A percentile compares a stretch with the other conserved stretches of the same genome.
Conservation (phyloP, 2,329 filamentous ascomycete species). For the Parastagonospora avenae region DNA sequence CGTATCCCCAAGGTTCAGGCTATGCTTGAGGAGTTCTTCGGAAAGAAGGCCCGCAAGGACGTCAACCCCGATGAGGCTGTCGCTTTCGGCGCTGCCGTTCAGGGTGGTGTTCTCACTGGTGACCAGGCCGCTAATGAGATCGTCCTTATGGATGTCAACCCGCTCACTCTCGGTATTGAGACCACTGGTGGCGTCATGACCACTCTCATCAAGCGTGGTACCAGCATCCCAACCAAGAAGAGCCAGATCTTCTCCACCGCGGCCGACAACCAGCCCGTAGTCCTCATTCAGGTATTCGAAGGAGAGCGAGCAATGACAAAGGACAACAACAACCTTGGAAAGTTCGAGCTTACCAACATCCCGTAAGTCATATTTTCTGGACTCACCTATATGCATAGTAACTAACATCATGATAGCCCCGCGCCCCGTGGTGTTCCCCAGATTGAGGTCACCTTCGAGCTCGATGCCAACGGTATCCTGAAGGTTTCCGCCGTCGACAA, state of each 20-base stretch:
- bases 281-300: slow-evolving; percentile 94
- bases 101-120: slow-evolving; percentile 92
- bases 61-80: slow-evolving; percentile 99
- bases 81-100: slow-evolving; percentile 94
- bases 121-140: slow-evolving; percentile 80
- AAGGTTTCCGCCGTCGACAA: slow-evolving; percentile 97
- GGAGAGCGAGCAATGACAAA: slow-evolving; percentile 93
- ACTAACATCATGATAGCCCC: slow-evolving; percentile 52
- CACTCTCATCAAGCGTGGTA: slow-evolving; percentile 93
- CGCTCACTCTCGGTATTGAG: slow-evolving; percentile 94
- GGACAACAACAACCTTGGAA: slow-evolving; percentile 89
- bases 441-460: slow-evolving; percentile 97
- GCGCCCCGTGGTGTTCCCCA: slow-evolving; percentile 96
- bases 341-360: slow-evolving; percentile 97
- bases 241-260: slow-evolving; percentile 97
- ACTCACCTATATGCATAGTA: neutral
- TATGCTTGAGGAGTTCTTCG: slow-evolving; percentile 95
- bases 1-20: slow-evolving; percentile 98
- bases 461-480: slow-evolving; percentile 98
- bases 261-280: slow-evolving; percentile 94
- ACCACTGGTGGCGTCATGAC: slow-evolving; percentile 98
- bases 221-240: slow-evolving; percentile 93
- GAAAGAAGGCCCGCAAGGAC: slow-evolving; percentile 98
- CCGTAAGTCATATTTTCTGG: slow-evolving; percentile 54
- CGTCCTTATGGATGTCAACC: slow-evolving; percentile 97